Evolutionary conservation across 179 eudicot species (phyloP).

Genomic region (Patellifolia procumbens): DNA sequence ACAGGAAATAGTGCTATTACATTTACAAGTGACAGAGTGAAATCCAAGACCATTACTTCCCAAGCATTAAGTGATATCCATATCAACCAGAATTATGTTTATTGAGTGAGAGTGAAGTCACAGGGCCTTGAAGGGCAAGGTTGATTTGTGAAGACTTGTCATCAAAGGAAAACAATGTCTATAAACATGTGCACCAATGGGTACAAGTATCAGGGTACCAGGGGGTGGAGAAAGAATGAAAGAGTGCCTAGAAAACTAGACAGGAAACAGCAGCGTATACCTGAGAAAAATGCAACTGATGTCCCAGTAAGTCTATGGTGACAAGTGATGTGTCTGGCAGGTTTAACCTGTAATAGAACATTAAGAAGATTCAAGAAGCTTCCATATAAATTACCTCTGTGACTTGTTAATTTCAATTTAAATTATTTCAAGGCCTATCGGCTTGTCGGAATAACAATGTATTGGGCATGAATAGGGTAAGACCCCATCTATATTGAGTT

Average conservation of each 20-base stretch:
- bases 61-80: not conserved
- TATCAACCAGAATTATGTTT: not conserved
- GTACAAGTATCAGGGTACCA: not conserved
- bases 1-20: not conserved
- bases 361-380: conserved; percentile 11
- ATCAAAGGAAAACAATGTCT: not conserved
- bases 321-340: conserved; percentile 77
- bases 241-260: not conserved
- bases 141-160: no score
- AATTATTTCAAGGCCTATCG: not conserved
- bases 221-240: not conserved
- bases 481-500: not conserved
- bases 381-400: not conserved
- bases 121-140: not conserved
- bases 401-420: not conserved
- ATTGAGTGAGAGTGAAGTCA: not conserved
- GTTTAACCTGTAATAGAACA: conserved; percentile 57
- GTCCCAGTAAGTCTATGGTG: conserved; percentile 64
- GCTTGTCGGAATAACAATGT: not conserved
- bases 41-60: not conserved
- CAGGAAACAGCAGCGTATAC: conserved; percentile 35
- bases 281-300: conserved; percentile 86
- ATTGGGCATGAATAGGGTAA: not conserved
- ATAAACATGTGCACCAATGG: not conserved
- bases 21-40: no score